phyloP scores from a whole-genome alignment of 305 asterid species.

The Ajuga reptans region DNA sequence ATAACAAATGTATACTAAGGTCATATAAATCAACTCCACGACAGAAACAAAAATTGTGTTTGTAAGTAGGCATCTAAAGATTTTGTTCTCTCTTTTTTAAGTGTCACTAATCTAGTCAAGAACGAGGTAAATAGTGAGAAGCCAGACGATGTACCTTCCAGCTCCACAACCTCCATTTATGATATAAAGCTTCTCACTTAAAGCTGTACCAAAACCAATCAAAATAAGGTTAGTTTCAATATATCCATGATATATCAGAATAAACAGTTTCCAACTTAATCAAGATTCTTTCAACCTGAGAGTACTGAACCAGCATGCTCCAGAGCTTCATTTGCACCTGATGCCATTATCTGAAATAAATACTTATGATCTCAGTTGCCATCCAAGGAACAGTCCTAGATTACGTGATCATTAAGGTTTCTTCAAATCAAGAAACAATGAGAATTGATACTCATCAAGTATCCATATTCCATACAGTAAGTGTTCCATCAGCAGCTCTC shows the following conservation, averaged over 20 bases:
- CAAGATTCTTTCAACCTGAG: conserved; percentile 45
- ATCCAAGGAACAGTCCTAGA: conserved; percentile 12
- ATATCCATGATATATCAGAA: conserved; percentile 15
- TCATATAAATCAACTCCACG: neutral
- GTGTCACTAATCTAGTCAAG: conserved; percentile 1
- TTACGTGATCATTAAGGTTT: conserved; percentile 1
- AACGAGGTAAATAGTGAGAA: conserved; percentile 11
- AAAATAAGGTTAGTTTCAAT: conserved; percentile 20
- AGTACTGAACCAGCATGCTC: conserved; percentile 81
- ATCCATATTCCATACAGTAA: conserved; percentile 82
- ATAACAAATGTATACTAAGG: neutral
- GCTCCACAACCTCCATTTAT: conserved; percentile 94
- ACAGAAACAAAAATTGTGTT: neutral
- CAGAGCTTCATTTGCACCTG: conserved; percentile 85
- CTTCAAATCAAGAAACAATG: conserved; percentile 10
- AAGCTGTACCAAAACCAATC: conserved; percentile 48
- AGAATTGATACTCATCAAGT: conserved; percentile 40
- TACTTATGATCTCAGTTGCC: conserved; percentile 22
- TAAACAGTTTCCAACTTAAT: neutral
- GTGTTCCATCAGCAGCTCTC: conserved; percentile 83
- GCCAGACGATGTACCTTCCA: conserved; percentile 61
- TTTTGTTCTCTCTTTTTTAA: neutral
- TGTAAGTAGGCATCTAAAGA: neutral
- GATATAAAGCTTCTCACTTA: conserved; percentile 88
- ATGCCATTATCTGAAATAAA: conserved; percentile 82